Evolutionary conservation across 345 rosid species (phyloP).

Genomic region (Pistacia vera): DNA sequence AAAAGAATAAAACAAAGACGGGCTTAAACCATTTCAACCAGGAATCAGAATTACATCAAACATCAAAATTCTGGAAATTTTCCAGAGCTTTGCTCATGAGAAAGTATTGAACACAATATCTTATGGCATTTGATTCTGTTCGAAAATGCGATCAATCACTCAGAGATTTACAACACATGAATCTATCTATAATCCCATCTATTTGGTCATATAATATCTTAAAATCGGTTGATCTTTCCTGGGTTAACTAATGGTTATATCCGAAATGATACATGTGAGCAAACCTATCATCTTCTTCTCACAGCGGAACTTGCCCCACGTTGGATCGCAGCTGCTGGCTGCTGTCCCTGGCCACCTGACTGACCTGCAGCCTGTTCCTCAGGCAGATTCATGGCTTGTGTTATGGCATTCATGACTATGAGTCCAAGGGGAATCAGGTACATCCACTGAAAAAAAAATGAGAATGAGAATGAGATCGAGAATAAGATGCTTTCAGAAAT

Average conservation of each 20-base stretch:
- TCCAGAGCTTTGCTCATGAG: background rate
- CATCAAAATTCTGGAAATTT: background rate
- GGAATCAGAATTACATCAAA: background rate
- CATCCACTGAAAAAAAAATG: constrained; percentile 75
- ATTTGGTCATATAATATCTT: background rate
- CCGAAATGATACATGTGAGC: background rate
- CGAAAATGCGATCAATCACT: background rate
- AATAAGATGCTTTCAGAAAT: too few relatives aligned
- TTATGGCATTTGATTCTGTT: background rate
- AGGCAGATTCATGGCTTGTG: constrained; percentile 92
- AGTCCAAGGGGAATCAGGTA: constrained; percentile 90
- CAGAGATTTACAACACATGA: constrained; percentile 6
- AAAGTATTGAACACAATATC: background rate
- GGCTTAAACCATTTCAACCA: too few relatives aligned
- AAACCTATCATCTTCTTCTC: constrained; percentile 57
- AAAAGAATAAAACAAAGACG: too few relatives aligned
- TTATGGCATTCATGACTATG: constrained; percentile 83
- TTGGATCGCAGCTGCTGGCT: constrained; percentile 41
- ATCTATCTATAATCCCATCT: background rate
- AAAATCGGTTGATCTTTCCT: background rate
- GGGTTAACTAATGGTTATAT: background rate
- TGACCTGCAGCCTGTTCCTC: constrained; percentile 71
- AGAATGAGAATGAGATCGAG: background rate
- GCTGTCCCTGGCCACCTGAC: constrained; percentile 44
- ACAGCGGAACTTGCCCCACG: constrained; percentile 51